Evolutionary conservation across 2,329 filamentous ascomycete species (phyloP), one percentile per base, ranked within the genome.

Genomic region (Samsoniella hepiali): DNA sequence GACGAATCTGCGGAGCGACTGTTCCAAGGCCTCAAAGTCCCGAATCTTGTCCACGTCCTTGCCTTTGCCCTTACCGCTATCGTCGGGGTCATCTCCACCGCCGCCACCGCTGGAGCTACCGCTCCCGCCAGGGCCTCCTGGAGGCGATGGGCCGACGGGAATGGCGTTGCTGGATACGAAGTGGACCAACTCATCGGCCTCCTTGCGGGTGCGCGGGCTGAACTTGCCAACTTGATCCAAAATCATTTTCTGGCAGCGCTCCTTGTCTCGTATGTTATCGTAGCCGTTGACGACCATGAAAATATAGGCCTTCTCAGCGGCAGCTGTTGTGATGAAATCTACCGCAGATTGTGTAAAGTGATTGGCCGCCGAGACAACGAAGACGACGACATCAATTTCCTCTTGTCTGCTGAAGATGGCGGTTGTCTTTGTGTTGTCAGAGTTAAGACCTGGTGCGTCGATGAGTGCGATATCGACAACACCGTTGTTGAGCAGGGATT

Each of bases 261-360:
- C 84, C 79, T 97, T 95, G 76, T 98, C 93, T 67, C 90, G 85
- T 70, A 99, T 98, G 65, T 90, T 90, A 76, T 99, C 95, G 71
- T 93, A 99, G 22, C 94, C 93, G 73, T 99, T 99, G 68, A 99
- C 95, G 15, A 99, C 95, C 76, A 99, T 96, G 75, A 99, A 99
- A 66, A 99, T 93, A 73, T 99, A 99, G 0, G 95, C 94, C 77
- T 99, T 99, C 73, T 99, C 95, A 47, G 94, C 88, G 0, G 95
- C 95, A 1, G 95, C 95, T 58, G 94, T 94, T 82, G 91, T 91
- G 66, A 99, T 97, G 72, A 99, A 99, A 71, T 99, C 95, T 76
- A 91, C 96, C n/a, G 95, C 93, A 1, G 95, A 97, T 62, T 96
- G 87, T 0, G 95, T 99, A 73, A 99, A 98, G 76, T 99, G 95